phyloP scores from a whole-genome alignment of 768 basidiomycete species.

The Mrakia blollopis region DNA sequence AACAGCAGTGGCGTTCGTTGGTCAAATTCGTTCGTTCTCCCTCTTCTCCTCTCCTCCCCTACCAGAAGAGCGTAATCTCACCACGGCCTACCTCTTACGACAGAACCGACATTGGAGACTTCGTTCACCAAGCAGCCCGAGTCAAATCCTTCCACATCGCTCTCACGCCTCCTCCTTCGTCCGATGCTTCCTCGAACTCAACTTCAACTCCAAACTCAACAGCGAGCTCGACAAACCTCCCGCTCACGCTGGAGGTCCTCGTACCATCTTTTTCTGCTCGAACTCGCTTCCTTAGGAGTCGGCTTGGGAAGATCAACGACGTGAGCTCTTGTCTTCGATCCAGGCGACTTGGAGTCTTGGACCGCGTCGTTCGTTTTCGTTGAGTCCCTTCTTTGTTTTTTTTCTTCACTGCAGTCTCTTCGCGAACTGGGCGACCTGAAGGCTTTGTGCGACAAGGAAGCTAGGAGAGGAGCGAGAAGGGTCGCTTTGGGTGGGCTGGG shows the following conservation, averaged over 20 bases:
- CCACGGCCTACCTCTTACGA: background rate
- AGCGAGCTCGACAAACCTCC: background rate
- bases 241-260: conserved; percentile 49
- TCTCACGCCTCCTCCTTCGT: conserved; percentile 36
- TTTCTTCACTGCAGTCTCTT: conserved; percentile 42
- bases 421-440: conserved; percentile 56
- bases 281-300: conserved; percentile 55
- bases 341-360: too few species aligned
- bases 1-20: conserved; percentile 51
- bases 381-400: too few species aligned
- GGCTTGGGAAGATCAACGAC: conserved; percentile 49
- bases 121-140: conserved; percentile 59
- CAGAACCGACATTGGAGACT: conserved; percentile 49
- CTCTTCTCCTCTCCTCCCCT: background rate
- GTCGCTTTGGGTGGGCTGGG: conserved; percentile 59
- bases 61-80: too few species aligned
- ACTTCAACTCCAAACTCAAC: background rate
- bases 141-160: conserved; percentile 54
- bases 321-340: too few species aligned
- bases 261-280: conserved; percentile 63
- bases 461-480: conserved; percentile 55
- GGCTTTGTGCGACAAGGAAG: conserved; percentile 54
- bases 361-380: too few species aligned
- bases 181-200: background rate
- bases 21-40: conserved; percentile 48